Conservation (phyloP, 2,329 filamentous ascomycete genomes). For the Aulographum hederae region DNA sequence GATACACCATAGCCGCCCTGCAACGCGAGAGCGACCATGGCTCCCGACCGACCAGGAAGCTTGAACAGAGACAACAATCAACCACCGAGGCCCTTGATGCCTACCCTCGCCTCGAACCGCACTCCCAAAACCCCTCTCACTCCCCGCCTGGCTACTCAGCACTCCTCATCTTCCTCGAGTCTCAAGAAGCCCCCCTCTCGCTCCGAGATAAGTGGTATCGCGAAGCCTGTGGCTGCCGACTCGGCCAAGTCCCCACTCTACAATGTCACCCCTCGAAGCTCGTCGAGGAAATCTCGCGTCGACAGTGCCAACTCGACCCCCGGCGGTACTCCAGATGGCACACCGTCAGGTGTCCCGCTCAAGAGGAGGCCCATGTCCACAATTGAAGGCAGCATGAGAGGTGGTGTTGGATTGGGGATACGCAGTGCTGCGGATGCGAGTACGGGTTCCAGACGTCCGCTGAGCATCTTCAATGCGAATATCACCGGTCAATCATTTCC, state of each 20-base stretch:
- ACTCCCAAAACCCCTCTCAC: slow-evolving; percentile 36
- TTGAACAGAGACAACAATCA: too few relatives aligned
- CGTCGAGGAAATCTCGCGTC: slow-evolving; percentile 50
- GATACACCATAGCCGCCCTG: too few relatives aligned
- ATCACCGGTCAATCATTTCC: too few relatives aligned
- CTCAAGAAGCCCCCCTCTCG: slow-evolving; percentile 14
- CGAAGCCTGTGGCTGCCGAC: slow-evolving; percentile 32
- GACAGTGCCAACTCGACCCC: slow-evolving; percentile 53
- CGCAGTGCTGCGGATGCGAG: too few relatives aligned
- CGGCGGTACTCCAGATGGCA: slow-evolving; percentile 35
- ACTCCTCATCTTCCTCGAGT: slow-evolving; percentile 12
- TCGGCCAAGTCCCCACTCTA: slow-evolving; percentile 37
- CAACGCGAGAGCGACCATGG: too few relatives aligned
- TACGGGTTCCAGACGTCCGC: too few relatives aligned
- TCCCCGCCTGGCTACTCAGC: slow-evolving; percentile 34
- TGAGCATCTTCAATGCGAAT: too few relatives aligned
- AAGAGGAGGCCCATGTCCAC: too few relatives aligned
- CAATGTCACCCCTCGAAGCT: slow-evolving; percentile 66
- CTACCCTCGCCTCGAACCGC: slow-evolving; percentile 46
- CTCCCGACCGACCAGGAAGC: too few relatives aligned
- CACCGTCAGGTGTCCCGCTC: too few relatives aligned
- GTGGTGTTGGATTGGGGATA: too few relatives aligned
- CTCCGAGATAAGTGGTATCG: slow-evolving; percentile 7
- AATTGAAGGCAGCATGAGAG: too few relatives aligned
- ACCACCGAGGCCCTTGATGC: slow-evolving; percentile 47